A percentile compares a stretch with the other conserved stretches of the same genome.
Conservation (phyloP, 306 rosid species). For the Dryas drummondii region DNA sequence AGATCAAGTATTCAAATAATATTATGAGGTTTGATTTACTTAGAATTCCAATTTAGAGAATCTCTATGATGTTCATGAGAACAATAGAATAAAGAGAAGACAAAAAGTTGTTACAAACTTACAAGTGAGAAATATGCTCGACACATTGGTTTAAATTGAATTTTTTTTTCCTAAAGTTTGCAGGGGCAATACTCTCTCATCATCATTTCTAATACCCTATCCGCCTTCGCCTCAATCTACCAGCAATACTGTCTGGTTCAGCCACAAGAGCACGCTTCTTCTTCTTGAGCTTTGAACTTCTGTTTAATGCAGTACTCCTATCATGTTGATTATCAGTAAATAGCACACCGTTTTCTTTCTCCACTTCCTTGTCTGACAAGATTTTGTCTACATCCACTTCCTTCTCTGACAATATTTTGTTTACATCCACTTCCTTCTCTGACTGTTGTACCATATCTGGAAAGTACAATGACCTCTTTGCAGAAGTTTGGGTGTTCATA, state of each 20-base stretch:
- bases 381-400: neutral
- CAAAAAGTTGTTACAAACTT: too few relatives aligned
- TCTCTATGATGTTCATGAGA: too few relatives aligned
- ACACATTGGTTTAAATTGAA: too few relatives aligned
- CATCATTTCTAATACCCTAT: neutral
- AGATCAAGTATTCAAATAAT: too few relatives aligned
- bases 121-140: too few relatives aligned
- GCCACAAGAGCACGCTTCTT: conserved; percentile 21
- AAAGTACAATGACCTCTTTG: conserved; percentile 51
- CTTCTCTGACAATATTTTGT: neutral
- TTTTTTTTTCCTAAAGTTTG: too few relatives aligned
- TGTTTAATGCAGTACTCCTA: conserved; percentile 9
- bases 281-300: conserved; percentile 18
- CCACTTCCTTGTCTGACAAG: conserved; percentile 5
- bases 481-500: conserved; percentile 35
- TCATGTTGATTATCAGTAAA: conserved; percentile 4
- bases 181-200: too few relatives aligned
- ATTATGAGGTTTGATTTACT: too few relatives aligned
- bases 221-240: conserved; percentile 56
- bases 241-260: conserved; percentile 34
- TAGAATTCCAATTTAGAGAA: too few relatives aligned
- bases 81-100: too few relatives aligned
- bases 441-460: conserved; percentile 25
- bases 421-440: too few relatives aligned
- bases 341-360: neutral